Percentiles rank a stretch among this genome's conserved stretches.
Conservation (phyloP, 805 yeast species). For the Candida nonsorbophila region DNA sequence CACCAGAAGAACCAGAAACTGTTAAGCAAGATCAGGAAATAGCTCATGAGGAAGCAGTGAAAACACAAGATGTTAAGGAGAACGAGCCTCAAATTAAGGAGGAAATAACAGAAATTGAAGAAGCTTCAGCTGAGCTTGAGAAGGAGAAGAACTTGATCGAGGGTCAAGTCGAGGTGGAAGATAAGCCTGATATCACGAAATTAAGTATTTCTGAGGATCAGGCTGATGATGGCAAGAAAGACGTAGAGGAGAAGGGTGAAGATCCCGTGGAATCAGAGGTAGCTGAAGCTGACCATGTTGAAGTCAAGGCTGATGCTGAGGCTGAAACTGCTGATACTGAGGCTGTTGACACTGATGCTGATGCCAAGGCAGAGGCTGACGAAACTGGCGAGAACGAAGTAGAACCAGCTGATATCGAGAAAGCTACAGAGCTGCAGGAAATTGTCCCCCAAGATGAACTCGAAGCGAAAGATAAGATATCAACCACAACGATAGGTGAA, state of each 20-base stretch:
- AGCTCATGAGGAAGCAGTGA: too few relatives aligned
- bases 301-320: conserved; percentile 1
- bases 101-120: too few relatives aligned
- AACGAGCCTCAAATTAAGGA: too few relatives aligned
- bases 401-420: conserved; percentile 1
- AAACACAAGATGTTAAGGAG: too few relatives aligned
- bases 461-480: background rate
- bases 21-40: too few relatives aligned
- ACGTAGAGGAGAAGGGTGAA: too few relatives aligned
- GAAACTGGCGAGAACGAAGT: conserved; percentile 1
- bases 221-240: conserved; percentile 3
- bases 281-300: conserved; percentile 1
- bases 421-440: conserved; percentile 1
- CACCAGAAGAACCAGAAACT: background rate
- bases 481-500: background rate
- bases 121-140: too few relatives aligned
- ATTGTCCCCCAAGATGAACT: conserved; percentile 1
- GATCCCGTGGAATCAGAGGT: too few relatives aligned
- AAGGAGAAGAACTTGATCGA: too few relatives aligned
- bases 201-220: too few relatives aligned
- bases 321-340: conserved; percentile 1
- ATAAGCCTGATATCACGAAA: too few relatives aligned
- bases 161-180: too few relatives aligned
- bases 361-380: background rate
- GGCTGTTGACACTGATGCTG: conserved; percentile 1